Conservation (phyloP, 371 early-diverging fungal genomes). For the Mucor circinelloides region DNA sequence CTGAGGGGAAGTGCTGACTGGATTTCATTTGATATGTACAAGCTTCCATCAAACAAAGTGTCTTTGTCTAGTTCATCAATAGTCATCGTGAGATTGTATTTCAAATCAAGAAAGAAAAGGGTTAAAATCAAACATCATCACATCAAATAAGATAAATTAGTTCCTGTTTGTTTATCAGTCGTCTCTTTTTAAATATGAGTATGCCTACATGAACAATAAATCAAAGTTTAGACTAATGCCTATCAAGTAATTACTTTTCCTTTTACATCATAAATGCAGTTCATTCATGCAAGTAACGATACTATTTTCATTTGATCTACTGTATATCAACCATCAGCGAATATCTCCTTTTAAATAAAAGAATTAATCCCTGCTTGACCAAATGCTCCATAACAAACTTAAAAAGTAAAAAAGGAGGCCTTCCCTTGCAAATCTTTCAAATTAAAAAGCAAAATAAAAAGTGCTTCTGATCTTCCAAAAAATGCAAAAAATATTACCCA, state of each 20-base stretch:
- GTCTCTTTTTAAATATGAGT: background rate
- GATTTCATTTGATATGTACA: background rate
- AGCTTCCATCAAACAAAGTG: constrained; percentile 1
- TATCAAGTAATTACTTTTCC: background rate
- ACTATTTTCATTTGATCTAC: too few relatives aligned
- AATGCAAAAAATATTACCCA: background rate
- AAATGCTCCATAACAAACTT: too few relatives aligned
- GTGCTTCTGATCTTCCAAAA: too few relatives aligned
- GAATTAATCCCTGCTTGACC: too few relatives aligned
- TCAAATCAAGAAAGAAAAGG: background rate
- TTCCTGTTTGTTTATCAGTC: background rate
- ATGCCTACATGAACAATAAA: background rate
- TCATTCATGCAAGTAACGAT: background rate
- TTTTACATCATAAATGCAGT: background rate
- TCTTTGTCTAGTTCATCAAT: background rate
- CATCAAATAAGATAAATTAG: too few relatives aligned
- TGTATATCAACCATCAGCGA: too few relatives aligned
- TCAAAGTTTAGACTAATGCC: background rate
- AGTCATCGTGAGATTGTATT: background rate
- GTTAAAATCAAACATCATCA: background rate
- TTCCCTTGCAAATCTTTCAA: too few relatives aligned
- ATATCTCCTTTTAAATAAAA: too few relatives aligned
- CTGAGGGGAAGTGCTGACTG: background rate
- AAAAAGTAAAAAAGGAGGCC: too few relatives aligned
- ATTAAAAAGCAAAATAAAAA: too few relatives aligned